Conservation (phyloP, 495 filamentous ascomycete species). For the Talaromyces adpressus region DNA sequence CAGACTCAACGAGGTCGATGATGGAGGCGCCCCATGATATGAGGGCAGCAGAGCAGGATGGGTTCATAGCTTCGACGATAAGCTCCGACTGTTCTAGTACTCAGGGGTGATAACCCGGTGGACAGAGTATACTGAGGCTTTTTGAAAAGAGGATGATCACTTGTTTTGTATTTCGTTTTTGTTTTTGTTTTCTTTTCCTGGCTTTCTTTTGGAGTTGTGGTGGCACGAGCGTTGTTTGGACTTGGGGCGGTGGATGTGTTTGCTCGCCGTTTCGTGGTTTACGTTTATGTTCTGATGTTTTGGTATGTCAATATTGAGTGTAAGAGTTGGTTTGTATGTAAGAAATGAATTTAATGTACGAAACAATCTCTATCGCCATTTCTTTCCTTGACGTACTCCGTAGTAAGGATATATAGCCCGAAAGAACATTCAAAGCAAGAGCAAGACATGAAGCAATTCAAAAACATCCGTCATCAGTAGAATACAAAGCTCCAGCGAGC, state of each 20-base stretch:
- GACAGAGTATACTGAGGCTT: slow-evolving; percentile 7
- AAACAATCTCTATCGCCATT: too few relatives aligned
- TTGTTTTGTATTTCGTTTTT: not conserved
- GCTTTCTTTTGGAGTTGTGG: not conserved
- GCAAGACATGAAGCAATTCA: too few relatives aligned
- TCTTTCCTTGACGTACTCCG: too few relatives aligned
- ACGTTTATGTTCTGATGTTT: not conserved
- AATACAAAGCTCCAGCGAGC: too few relatives aligned
- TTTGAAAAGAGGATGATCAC: not conserved
- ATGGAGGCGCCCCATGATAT: slow-evolving; percentile 4
- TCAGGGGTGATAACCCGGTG: slow-evolving; percentile 2
- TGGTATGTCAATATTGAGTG: not conserved
- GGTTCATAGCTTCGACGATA: slow-evolving; percentile 8
- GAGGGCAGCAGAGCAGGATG: slow-evolving; percentile 5
- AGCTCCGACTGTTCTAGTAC: slow-evolving; percentile 6
- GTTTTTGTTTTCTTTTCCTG: not conserved
- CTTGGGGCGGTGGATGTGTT: not conserved
- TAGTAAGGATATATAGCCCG: too few relatives aligned
- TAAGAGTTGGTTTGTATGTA: too few relatives aligned
- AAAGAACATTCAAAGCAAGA: too few relatives aligned
- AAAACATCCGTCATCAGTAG: too few relatives aligned
- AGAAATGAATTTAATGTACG: too few relatives aligned
- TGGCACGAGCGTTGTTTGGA: too few relatives aligned
- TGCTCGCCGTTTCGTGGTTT: not conserved
- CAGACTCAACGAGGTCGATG: not conserved